Evolutionary conservation across 495 filamentous ascomycete genomes (phyloP).

Genomic region (Penicillium arizonense): DNA sequence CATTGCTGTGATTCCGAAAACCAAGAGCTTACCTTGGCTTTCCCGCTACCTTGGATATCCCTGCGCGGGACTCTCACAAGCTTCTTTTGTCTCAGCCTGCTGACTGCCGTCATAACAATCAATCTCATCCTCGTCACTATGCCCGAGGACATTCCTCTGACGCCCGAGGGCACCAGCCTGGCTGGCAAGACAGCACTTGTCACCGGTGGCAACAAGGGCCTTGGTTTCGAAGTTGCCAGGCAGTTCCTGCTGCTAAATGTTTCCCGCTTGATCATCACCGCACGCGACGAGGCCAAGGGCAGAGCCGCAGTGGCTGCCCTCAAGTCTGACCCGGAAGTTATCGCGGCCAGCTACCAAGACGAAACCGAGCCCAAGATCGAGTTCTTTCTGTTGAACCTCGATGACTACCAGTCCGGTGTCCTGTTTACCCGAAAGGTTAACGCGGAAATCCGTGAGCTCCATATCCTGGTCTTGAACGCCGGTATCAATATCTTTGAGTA

Average conservation of each 20-base stretch:
- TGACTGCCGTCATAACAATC: too few species aligned
- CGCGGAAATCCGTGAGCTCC: slow-evolving; percentile 10
- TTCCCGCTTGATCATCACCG: slow-evolving; percentile 23
- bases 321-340: slow-evolving; percentile 5
- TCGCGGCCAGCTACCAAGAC: too few species aligned
- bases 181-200: slow-evolving; percentile 45
- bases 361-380: slow-evolving; percentile 9
- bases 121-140: too few species aligned
- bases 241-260: slow-evolving; percentile 25
- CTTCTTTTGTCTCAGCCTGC: too few species aligned
- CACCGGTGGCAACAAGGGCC: slow-evolving; percentile 52
- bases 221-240: slow-evolving; percentile 48
- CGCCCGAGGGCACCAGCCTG: slow-evolving; percentile 4
- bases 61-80: too few species aligned
- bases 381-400: slow-evolving; percentile 16
- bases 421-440: slow-evolving; percentile 11
- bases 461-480: slow-evolving; percentile 21
- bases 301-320: slow-evolving; percentile 18
- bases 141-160: too few species aligned
- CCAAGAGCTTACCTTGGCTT: too few species aligned
- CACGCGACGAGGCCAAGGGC: slow-evolving; percentile 21
- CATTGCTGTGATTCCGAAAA: too few species aligned
- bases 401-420: slow-evolving; percentile 17
- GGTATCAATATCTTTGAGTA: slow-evolving; percentile 13
- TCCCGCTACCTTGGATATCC: too few species aligned